These are phyloP conservation scores for Bimuria novae-zelandiae DNA, from an alignment of 2,329 filamentous ascomycete genomes.

Conservation along the genomic window DNA sequence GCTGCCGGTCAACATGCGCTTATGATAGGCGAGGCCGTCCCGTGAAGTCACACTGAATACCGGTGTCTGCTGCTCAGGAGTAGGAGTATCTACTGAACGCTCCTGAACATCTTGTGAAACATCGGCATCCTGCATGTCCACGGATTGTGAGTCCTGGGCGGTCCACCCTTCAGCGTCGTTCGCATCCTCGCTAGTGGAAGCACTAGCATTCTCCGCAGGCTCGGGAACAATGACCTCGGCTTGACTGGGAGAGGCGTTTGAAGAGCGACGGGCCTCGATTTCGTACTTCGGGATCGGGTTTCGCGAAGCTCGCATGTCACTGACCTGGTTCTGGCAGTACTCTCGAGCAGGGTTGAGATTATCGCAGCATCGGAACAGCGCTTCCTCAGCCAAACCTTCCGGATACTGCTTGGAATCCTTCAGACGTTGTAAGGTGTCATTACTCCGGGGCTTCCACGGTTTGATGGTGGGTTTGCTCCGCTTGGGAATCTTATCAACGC, in stretches of 20 bases:
- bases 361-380: constrained; percentile 80
- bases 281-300: constrained; percentile 67
- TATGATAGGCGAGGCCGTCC: constrained; percentile 40
- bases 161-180: constrained; percentile 34
- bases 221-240: constrained; percentile 42
- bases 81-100: constrained; percentile 20
- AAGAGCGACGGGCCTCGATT: constrained; percentile 33
- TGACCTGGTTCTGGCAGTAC: constrained; percentile 71
- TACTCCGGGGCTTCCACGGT: constrained; percentile 57
- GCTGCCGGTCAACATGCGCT: constrained; percentile 39
- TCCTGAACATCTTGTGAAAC: constrained; percentile 17
- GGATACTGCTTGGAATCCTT: constrained; percentile 56
- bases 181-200: constrained; percentile 30
- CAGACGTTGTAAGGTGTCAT: constrained; percentile 51
- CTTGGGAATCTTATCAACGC: constrained; percentile 61
- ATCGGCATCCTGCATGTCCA: constrained; percentile 47
- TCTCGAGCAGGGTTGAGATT: constrained; percentile 64
- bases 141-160: constrained; percentile 38
- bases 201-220: constrained; percentile 32
- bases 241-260: constrained; percentile 37
- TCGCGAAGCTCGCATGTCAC: constrained; percentile 62
- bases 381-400: constrained; percentile 72
- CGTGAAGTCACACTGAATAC: constrained; percentile 20
- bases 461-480: constrained; percentile 53
- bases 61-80: constrained; percentile 21